Base-by-base conservation (phyloP, 2,329 filamentous ascomycete genomes). In the Ophiostoma quercus region DNA sequence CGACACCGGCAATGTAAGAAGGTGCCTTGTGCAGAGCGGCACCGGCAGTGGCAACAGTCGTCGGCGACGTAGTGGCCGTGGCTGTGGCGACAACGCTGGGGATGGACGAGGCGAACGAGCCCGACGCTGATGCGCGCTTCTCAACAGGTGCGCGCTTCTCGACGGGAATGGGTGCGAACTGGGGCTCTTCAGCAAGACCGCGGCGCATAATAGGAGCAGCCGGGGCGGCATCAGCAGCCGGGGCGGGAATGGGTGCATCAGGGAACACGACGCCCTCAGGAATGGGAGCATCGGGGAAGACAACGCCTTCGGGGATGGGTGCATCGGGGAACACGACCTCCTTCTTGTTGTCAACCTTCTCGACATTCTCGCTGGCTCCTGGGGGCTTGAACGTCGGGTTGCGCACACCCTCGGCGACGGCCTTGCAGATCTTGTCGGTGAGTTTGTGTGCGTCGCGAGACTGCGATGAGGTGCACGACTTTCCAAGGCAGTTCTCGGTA, bases 401-500 rank as follows among this genome's bases (percentile, higher is more conserved):
- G 41, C n/a, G 41, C 22, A 67, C 66, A 25, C 66, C 41, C 1
- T 51, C 41, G 66, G 41, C 66, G 41, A 67, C 66, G 41, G 66
- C 25, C 14, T 51, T 3, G 39, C 66, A 67, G 43, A 67, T 67
- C 25, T 22, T 16, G 43, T 67, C 29, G 5, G 37, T 67, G 25
- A 51, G 66, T 2, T 8, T 4, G 43, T 67, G 66, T 19, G 67
- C 67, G 19, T 22, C 2, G 47, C 1, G 2, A 11, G 39, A 39
- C 67, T 70, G 68, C 43, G 9, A 14, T 12, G 12, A 7, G 41
- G 19, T 37, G 67, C 74, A 75, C 14, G 71, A 71, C 47, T 71
- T 70, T 65, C 32, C 47, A 5, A 75, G 69, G 68, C 74, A 75
- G 51, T 65, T 57, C 34, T 54, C 67, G n/a, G 69, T 68, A 3